Conservation (phyloP, 1,284 basidiomycete genomes). For the Mycena sp. region DNA sequence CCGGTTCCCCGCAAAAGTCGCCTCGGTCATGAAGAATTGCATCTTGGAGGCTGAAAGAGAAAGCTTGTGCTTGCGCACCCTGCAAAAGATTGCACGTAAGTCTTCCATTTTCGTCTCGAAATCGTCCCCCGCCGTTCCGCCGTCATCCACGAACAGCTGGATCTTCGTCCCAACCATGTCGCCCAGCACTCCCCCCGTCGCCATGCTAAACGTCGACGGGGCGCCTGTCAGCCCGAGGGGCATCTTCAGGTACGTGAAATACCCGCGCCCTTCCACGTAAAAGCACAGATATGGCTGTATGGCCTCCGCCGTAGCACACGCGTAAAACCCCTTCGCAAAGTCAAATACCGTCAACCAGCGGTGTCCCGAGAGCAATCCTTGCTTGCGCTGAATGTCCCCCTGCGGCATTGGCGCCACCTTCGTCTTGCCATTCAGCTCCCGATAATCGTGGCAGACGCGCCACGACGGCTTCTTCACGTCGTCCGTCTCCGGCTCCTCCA, state of each 20-base stretch:
- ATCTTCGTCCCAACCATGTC: too few relatives aligned
- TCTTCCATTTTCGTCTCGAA: too few relatives aligned
- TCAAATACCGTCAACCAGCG: constrained; percentile 43
- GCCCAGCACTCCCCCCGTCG: too few relatives aligned
- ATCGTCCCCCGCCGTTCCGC: too few relatives aligned
- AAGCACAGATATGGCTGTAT: constrained; percentile 47
- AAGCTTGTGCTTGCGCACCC: too few relatives aligned
- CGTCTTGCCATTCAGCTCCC: constrained; percentile 29
- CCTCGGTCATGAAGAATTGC: too few relatives aligned
- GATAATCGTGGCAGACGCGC: constrained; percentile 46
- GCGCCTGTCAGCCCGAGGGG: constrained; percentile 53
- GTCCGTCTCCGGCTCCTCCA: neutral
- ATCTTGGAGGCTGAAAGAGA: too few relatives aligned
- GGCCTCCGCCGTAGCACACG: constrained; percentile 37
- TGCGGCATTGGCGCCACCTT: constrained; percentile 42
- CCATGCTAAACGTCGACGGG: too few relatives aligned
- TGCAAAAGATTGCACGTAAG: too few relatives aligned
- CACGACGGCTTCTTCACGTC: constrained; percentile 19
- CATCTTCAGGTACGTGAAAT: constrained; percentile 47
- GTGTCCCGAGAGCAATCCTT: too few relatives aligned
- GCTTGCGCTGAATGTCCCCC: constrained; percentile 47
- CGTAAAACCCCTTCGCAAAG: constrained; percentile 45
- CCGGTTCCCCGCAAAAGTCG: too few relatives aligned
- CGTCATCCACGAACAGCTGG: too few relatives aligned
- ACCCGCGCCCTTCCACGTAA: constrained; percentile 50